Evolutionary conservation across 2,329 filamentous ascomycete genomes (phyloP), one percentile per base, ranked within the genome.

Genomic region (Dendrostoma leiphaemia): DNA sequence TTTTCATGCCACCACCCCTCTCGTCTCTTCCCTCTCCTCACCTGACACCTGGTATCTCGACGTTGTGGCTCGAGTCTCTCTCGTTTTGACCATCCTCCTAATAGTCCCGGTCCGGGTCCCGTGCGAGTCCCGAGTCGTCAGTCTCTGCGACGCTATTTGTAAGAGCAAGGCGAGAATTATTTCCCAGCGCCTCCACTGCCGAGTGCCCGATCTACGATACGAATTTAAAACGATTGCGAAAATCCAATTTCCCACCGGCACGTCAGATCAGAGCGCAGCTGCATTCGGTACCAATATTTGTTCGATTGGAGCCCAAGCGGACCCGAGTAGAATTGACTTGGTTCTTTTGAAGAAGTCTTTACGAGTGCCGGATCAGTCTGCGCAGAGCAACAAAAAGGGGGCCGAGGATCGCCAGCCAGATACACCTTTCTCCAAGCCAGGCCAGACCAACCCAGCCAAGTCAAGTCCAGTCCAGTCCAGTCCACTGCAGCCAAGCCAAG

Each of bases 141-240:
- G 34, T 34, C 21, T 21, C 35, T 37, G 35, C 34, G 26, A 32
- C 47, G 26, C 35, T 40, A 40, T 38, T 48, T 40, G 32, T 29
- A 38, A 29, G 47, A 49, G 26, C 21, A 40, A 40, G 23, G 41
- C 26, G 31, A 48, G 19, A 23, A 24, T 31, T 40, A 49, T 49
- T 49, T 40, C 47, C 35, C 24, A 49, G 10, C 26, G 34, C 35
- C 47, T 49, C 47, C 47, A 49, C 47, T 49, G 41, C 31, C 37
- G 21, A 17, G 28, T 28, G 44, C 37, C 17, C 48, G 38, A 41
- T 49, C 35, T 31, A 41, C 35, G 37, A 51, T 46, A 46, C 43
- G 43, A 46, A 31, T 29, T 29, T 31, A 9, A 24, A 13, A n/a
- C 48, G 38, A 43, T 32, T 34, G 38, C 28, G 28, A 51, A 35